Base-by-base conservation (phyloP, 2,329 filamentous ascomycete species). In the Cadophora luteo-olivacea region DNA sequence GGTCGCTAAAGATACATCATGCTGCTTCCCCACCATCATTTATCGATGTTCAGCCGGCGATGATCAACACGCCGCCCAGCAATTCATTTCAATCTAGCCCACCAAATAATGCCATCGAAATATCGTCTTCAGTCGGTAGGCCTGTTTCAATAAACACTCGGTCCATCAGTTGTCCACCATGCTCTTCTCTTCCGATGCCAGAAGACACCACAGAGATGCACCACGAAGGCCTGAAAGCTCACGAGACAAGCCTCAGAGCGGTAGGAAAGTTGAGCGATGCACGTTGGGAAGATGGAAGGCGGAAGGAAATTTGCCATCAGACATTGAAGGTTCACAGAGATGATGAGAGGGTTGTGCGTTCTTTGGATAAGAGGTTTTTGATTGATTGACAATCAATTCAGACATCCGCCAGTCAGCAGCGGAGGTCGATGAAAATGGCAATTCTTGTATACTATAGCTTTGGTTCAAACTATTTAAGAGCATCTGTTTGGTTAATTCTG, bases 301-400 rank as follows among this genome's bases (percentile, higher is more conserved):
- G 6, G n/a, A 22, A 14, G 12, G 45, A 55, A 9, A 3, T 55
- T n/a, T 6, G 4, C 2, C 4, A 11, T 55, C 14, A n/a, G 25
- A 33, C 25, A 33, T 33, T 32, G 4, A 55, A 55, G 29, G 52
- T 55, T 11, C 25, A 55, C 25, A 55, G 52, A 33, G 52, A 55
- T 11, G 52, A 55, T 33, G 52, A 19, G 16, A 55, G 33, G 14
- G 29, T 22, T n/a, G 52, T 55, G 5, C 25, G 52, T 29, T 55
- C 52, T 55, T 55, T 55, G 52, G 52, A 55, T n/a, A 55, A 29
- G 19, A 55, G 52, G 29, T 55, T 55, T 11, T 33, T 55, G 19
- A 19, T 19, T 16, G 52, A 55, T 55, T 55, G 52, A 55, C 25
- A 55, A 33, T 55, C 29, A 55, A 55, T 55, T 55, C 52, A 33